These are phyloP conservation scores for Cordyceps cateniannulata DNA, from an alignment of 2,329 filamentous ascomycete genomes.

Conservation along the genomic window DNA sequence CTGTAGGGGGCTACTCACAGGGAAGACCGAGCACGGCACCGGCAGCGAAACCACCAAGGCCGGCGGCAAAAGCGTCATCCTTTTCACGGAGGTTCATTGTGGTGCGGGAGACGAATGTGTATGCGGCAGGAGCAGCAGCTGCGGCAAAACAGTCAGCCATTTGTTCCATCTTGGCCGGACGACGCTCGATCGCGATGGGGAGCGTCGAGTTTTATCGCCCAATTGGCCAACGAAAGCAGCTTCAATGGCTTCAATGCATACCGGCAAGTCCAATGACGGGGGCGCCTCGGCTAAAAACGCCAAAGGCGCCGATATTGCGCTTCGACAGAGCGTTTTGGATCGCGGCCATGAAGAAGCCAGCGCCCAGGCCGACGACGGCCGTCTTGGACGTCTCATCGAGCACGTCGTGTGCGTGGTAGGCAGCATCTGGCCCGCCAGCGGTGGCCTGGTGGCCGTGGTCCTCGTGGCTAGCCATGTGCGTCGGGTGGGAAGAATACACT, in stretches of 20 bases:
- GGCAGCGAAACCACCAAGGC: constrained; percentile 68
- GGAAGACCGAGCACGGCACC: constrained; percentile 67
- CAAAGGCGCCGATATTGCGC: constrained; percentile 73
- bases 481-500: not conserved
- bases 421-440: constrained; percentile 15
- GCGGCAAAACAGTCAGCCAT: constrained; percentile 30
- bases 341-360: constrained; percentile 66
- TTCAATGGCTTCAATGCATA: constrained; percentile 19
- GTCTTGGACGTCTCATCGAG: constrained; percentile 60
- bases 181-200: not conserved
- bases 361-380: constrained; percentile 56
- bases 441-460: constrained; percentile 20
- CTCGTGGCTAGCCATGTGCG: constrained; percentile 29
- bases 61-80: constrained; percentile 70
- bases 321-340: constrained; percentile 82
- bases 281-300: constrained; percentile 74
- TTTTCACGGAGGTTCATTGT: constrained; percentile 80
- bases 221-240: not conserved
- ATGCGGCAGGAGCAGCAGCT: constrained; percentile 57
- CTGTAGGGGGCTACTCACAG: constrained; percentile 45
- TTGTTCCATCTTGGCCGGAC: not conserved
- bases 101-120: constrained; percentile 69
- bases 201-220: constrained; percentile 1
- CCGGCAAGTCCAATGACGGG: constrained; percentile 54
- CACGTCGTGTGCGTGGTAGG: constrained; percentile 70